Percentiles rank a stretch among this genome's conserved stretches.
Conservation (phyloP, 208 protist genomes). For the Novymonas esmeraldas region DNA sequence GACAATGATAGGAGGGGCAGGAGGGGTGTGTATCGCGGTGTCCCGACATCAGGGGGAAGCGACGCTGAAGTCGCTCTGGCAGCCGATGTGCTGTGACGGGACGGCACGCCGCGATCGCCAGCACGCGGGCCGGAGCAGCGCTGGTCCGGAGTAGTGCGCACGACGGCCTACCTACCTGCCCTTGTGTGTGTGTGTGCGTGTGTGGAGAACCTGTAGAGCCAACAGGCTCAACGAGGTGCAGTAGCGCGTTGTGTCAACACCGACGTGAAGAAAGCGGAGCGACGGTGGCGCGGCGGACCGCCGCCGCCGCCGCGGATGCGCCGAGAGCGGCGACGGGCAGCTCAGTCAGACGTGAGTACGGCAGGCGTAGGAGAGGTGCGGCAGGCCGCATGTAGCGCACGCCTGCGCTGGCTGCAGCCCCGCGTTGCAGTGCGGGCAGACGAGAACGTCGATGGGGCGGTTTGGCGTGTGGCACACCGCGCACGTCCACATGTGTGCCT, state of each 20-base stretch:
- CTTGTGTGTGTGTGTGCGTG: too few species aligned
- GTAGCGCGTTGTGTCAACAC: neutral
- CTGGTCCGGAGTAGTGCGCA: too few species aligned
- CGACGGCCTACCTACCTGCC: too few species aligned
- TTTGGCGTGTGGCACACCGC: constrained; percentile 49
- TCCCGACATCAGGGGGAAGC: too few species aligned
- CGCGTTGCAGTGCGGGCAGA: constrained; percentile 52
- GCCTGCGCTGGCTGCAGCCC: constrained; percentile 43
- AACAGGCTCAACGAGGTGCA: neutral
- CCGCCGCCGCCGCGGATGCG: neutral
- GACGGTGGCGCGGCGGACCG: too few species aligned
- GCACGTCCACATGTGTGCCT: constrained; percentile 59
- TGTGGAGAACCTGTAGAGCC: too few species aligned
- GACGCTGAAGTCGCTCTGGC: too few species aligned
- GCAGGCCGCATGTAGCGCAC: constrained; percentile 50
- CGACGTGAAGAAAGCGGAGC: neutral
- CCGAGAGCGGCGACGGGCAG: neutral
- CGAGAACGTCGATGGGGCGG: constrained; percentile 65
- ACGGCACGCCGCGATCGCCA: too few species aligned
- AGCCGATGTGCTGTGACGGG: too few species aligned
- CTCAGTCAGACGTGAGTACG: constrained; percentile 16
- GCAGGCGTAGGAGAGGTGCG: constrained; percentile 50
- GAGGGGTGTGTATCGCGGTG: too few species aligned
- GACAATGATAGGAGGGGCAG: too few species aligned
- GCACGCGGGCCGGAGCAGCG: too few species aligned